Base-by-base conservation (phyloP, 176 grass and related monocot species). In the Pharus latifolius region DNA sequence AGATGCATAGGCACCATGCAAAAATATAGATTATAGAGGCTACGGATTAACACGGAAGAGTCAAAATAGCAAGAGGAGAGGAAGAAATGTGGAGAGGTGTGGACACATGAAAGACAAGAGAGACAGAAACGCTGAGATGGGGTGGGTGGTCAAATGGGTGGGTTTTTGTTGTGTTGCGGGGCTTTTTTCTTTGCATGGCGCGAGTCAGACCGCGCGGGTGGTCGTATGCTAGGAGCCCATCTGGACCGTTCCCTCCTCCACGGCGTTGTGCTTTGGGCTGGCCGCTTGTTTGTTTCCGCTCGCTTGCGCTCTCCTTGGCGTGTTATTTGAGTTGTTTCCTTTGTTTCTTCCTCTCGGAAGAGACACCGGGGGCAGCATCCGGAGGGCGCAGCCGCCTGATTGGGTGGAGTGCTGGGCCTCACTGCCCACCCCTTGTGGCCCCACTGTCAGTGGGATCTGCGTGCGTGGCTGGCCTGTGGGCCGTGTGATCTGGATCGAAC, bases 81-180 rank as follows among this genome's bases (percentile, higher is more conserved):
- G 73, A 77, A 56, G 80, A 29, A 15, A 25, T 42, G 14, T 43
- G 54, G 1, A 24, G 40, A 19, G 10, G 74, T 85, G 62, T 78
- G 82, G 74, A 84, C 68, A 46, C 69, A 20, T 45, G 82, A 42
- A 72, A 82, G 78, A 2, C 33, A 33, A 20, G 12, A 34, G 44
- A 49, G 25, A 16, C 71, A 33, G 51, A 54, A 40, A 43, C 38
- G 65, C 43, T 38, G 74, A 18, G 29, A 30, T 35, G 48, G 14
- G 54, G 73, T 24, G 38, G 65, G 73, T 73, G 56, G 81, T 85
- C 82, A 80, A 85, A 85, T 54, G 75, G 67, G 50, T 60, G 43
- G 33, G 32, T 15, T 53, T 73, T 59, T 35, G 67, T 52, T 73
- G 32, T 7, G 24, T 73, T 43, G 31, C 60, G 33, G 3, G 6